Percentiles rank a stretch among this genome's conserved stretches.
Evolutionary conservation across 2,329 filamentous ascomycete species (phyloP).

Genomic region (Fusarium buxicola): DNA sequence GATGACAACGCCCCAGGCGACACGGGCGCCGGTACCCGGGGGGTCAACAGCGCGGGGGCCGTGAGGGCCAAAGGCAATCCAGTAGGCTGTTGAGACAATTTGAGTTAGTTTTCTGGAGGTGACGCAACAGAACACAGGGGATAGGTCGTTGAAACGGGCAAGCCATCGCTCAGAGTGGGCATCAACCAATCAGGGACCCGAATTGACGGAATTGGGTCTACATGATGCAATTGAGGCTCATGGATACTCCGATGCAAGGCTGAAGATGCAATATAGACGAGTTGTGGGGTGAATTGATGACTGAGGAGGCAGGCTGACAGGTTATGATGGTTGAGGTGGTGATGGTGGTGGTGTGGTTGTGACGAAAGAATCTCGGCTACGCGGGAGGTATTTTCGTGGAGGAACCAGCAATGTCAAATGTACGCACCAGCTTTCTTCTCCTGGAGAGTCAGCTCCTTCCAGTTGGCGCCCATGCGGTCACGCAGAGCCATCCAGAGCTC

Average conservation of each 20-base stretch:
- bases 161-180: slow-evolving; percentile 27
- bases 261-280: slow-evolving; percentile 29
- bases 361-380: slow-evolving; percentile 41
- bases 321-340: slow-evolving; percentile 16
- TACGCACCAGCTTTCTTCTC: slow-evolving; percentile 99
- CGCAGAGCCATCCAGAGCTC: slow-evolving; percentile 98
- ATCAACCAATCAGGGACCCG: slow-evolving; percentile 38
- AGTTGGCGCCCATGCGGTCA: slow-evolving; percentile 98
- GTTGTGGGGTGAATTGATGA: slow-evolving; percentile 32
- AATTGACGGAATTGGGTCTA: slow-evolving; percentile 38
- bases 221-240: slow-evolving; percentile 45
- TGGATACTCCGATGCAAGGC: slow-evolving; percentile 31
- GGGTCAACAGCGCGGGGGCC: slow-evolving; percentile 87
- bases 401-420: slow-evolving; percentile 15
- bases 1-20: slow-evolving; percentile 78
- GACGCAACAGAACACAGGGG: slow-evolving; percentile 28
- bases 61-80: slow-evolving; percentile 97
- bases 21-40: slow-evolving; percentile 84
- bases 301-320: slow-evolving; percentile 11
- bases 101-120: slow-evolving; percentile 52
- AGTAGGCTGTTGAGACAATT: slow-evolving; percentile 80
- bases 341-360: slow-evolving; percentile 21
- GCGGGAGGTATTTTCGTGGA: slow-evolving; percentile 52
- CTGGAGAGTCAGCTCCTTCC: slow-evolving; percentile 92
- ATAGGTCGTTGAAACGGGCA: slow-evolving; percentile 23